Evolutionary conservation across 495 filamentous ascomycete genomes (phyloP).

Genomic region (Penicillium soppii): DNA sequence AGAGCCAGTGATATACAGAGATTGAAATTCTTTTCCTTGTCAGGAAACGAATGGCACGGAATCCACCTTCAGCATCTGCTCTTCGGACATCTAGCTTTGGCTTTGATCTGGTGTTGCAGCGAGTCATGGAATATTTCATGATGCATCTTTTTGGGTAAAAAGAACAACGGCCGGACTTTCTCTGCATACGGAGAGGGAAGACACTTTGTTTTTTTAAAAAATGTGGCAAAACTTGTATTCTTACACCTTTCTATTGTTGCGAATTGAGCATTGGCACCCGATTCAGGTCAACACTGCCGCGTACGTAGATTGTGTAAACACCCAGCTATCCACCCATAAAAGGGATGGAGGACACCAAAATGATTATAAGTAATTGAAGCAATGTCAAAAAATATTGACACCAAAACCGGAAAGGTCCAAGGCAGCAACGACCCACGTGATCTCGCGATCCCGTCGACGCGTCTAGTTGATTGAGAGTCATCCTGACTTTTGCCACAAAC

Average conservation of each 20-base stretch:
- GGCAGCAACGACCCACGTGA: conserved; percentile 35
- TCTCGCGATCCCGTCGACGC: conserved; percentile 41
- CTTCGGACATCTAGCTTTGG: conserved; percentile 1
- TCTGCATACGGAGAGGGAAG: too few species aligned
- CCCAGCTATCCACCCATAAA: too few species aligned
- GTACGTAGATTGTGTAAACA: too few species aligned
- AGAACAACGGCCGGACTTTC: too few species aligned
- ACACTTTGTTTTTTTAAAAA: too few species aligned
- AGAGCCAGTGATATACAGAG: background rate
- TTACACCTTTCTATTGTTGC: conserved; percentile 11
- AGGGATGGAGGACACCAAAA: background rate
- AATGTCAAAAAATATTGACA: too few species aligned
- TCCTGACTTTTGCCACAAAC: conserved; percentile 25
- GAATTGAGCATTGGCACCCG: background rate
- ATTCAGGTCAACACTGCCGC: background rate
- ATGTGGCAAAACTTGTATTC: conserved; percentile 14
- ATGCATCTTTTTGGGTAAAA: background rate
- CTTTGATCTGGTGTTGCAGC: background rate
- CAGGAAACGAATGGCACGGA: background rate
- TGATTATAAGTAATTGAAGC: background rate
- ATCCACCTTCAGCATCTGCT: background rate
- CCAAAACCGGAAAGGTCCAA: conserved; percentile 6
- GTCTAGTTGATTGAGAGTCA: conserved; percentile 24
- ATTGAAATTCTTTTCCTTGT: background rate
- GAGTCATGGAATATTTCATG: background rate